Evolutionary conservation across 2,329 filamentous ascomycete genomes (phyloP), one percentile per base, ranked within the genome.

Genomic region (Penicillium concentricum): DNA sequence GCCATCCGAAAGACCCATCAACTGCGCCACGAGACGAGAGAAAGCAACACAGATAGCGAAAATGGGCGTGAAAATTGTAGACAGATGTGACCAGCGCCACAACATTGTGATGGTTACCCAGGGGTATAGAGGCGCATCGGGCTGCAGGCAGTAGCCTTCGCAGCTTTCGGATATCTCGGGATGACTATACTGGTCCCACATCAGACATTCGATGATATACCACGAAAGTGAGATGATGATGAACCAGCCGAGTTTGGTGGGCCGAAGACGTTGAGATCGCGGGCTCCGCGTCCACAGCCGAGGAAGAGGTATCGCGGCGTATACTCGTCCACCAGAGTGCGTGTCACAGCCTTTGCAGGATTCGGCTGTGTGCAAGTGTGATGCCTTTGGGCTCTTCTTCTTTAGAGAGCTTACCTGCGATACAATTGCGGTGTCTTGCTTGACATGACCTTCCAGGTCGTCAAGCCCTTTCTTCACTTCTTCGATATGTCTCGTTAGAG

Each of bases 71-170:
- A 72, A 55, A 15, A 73, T 32, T 3, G 57, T 51, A 0, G 70
- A 73, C 6, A 77, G 58, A 61, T 74, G 72, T 16, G 74, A 73
- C 77, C 77, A 79, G 24, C 77, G 76, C 70, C 70, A 82, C 3
- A 84, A 56, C 66, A 86, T 75, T 3, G 82, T 85, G 3, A 82
- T 81, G 5, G 84, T 75, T 5, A 84, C 82, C 58, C 79, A 83
- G 0, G 84, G 84, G 49, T 79, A 82, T 22, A 73, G 65, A 0
- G 84, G 84, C 10, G 81, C 81, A 59, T 83, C 73, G 20, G 76
- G 76, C 42, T 78, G 73, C 34, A 83, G 72, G 51, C 80, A 81
- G 57, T 79, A 82, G 22, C 79, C 80, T 35, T 75, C 69, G 61
- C 83, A 84, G 8, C 65, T 74, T 13, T 71, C 62, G 5, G 81